These are phyloP conservation scores for Laburnicola sp. DNA, from an alignment of 2,329 filamentous ascomycete genomes.

Conservation along the genomic window DNA sequence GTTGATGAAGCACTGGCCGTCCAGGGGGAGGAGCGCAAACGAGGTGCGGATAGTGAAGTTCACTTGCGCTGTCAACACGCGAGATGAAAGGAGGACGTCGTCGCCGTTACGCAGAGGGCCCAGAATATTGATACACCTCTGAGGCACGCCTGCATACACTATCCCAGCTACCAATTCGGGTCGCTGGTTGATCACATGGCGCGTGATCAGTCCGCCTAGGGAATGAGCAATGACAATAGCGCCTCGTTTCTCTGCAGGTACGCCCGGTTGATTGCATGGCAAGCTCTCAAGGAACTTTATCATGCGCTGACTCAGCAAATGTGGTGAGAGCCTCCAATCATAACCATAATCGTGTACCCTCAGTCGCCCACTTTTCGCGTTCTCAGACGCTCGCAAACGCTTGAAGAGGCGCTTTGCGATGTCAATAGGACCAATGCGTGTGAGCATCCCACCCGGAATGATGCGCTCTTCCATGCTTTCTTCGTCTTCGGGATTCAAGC, in stretches of 20 bases:
- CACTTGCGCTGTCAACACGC: conserved; percentile 86
- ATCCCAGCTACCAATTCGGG: conserved; percentile 87
- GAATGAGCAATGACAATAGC: conserved; percentile 85
- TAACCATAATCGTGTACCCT: conserved; percentile 90
- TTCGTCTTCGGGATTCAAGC: conserved; percentile 78
- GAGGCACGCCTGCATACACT: conserved; percentile 80
- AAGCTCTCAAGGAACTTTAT: conserved; percentile 72
- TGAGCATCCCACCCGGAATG: conserved; percentile 83
- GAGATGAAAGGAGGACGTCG: conserved; percentile 84
- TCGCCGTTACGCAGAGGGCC: conserved; percentile 91
- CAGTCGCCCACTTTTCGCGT: conserved; percentile 69
- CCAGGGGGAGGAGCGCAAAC: conserved; percentile 81
- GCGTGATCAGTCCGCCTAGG: conserved; percentile 82
- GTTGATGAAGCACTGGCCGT: conserved; percentile 86
- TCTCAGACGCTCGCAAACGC: conserved; percentile 72
- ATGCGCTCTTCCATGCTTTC: conserved; percentile 81
- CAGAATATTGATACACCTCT: conserved; percentile 87
- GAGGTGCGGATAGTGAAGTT: conserved; percentile 90
- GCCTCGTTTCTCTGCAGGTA: conserved; percentile 61
- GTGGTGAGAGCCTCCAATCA: conserved; percentile 88
- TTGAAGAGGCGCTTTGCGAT: conserved; percentile 83
- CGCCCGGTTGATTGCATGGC: conserved; percentile 69
- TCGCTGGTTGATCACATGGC: conserved; percentile 81
- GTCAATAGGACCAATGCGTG: conserved; percentile 88
- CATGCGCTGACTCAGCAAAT: conserved; percentile 71